These are phyloP conservation scores for Fusarium burgessii DNA, from an alignment of 2,329 filamentous ascomycete genomes.

Conservation along the genomic window DNA sequence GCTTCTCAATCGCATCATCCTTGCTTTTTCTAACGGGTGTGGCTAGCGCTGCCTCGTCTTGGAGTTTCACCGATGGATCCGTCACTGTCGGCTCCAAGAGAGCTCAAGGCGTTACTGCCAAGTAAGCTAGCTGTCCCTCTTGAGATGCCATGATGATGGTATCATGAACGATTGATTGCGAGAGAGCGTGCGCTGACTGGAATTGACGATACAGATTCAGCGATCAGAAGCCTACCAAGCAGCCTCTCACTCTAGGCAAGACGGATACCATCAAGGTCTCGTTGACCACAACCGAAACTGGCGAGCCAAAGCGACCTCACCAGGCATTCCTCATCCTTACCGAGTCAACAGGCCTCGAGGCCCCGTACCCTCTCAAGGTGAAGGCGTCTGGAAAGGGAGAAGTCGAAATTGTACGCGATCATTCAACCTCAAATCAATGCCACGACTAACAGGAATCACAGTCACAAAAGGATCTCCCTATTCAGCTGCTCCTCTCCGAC, in stretches of 20 bases:
- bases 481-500: slow-evolving; percentile 78
- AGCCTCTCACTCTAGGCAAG: slow-evolving; percentile 72
- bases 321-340: slow-evolving; percentile 91
- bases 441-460: slow-evolving; percentile 56
- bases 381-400: slow-evolving; percentile 91
- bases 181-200: slow-evolving; percentile 38
- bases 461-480: slow-evolving; percentile 89
- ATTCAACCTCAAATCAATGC: background rate
- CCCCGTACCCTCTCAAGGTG: slow-evolving; percentile 84
- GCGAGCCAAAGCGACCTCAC: slow-evolving; percentile 85
- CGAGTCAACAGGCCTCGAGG: slow-evolving; percentile 83
- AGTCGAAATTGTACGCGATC: slow-evolving; percentile 79
- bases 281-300: slow-evolving; percentile 83
- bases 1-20: slow-evolving; percentile 53
- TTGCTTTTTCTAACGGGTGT: slow-evolving; percentile 63
- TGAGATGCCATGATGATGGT: slow-evolving; percentile 35
- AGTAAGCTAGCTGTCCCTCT: slow-evolving; percentile 60
- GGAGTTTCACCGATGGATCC: slow-evolving; percentile 80
- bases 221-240: slow-evolving; percentile 69
- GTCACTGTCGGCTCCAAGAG: slow-evolving; percentile 76
- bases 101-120: slow-evolving; percentile 72
- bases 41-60: slow-evolving; percentile 68
- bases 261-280: slow-evolving; percentile 83
- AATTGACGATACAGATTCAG: slow-evolving; percentile 63
- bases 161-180: background rate